Base-by-base conservation (phyloP, 306 rosid species). In the Chamaecrista fasciculata region DNA sequence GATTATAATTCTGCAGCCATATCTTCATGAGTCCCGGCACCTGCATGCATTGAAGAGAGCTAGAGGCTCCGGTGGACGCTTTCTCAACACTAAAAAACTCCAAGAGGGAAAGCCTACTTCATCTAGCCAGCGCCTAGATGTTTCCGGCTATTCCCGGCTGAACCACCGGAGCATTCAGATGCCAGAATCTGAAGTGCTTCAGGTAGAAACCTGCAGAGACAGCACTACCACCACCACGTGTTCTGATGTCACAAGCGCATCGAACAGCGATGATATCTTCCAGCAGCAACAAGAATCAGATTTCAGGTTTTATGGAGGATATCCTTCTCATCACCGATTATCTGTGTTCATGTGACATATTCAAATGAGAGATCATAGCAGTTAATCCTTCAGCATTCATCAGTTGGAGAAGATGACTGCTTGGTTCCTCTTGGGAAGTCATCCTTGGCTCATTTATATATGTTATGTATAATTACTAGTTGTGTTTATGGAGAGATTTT, bases 1-100 rank as follows among this genome's bases (percentile, higher is more conserved):
- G 9, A 23, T 61, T 14, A 42, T 39, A 28, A 14, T 46, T 62
- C 5, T 79, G 78, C 90, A 89, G 96, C 92, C 96, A 1, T 89
- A 89, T 81, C 87, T 84, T 64, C 96, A 89, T 0, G 92, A 89
- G 68, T 89, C 96, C 8, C 82, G 90, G 44, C 96, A 89, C 61
- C 79, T 67, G 55, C 96, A 89, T 70, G 96, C 96, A 23, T 8
- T 89, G 23, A 86, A 83, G 78, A 79, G 92, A 76, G 89, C 92
- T 56, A 80, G 92, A 77, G 92, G 92, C 21, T 73, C 84, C 0
- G 89, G 96, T 12, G 96, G 96, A 14, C 92, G 92, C 57, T 89
- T 89, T 59, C 86, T 86, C 33, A 86, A 87, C 53, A 55, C 67
- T 59, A 86, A 84, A 67, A 76, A 75, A 23, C 72, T 66, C 51